Percentiles rank a stretch among this genome's conserved stretches.
Conservation (phyloP, 108 stramenopile genomes). For the Cyclotella baltica region DNA sequence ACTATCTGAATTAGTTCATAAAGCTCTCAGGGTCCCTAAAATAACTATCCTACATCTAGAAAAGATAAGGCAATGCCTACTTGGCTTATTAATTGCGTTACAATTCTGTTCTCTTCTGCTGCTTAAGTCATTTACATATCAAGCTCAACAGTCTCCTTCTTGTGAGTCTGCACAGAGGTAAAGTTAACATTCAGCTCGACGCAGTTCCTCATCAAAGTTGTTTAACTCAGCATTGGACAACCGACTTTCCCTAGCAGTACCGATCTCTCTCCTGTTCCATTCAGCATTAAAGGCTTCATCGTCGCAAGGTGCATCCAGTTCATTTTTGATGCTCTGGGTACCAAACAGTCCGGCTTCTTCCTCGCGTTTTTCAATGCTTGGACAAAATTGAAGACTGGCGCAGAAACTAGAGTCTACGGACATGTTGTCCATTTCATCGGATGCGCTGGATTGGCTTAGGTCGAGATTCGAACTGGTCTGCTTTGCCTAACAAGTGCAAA, state of each 20-base stretch:
- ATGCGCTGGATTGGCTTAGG: neutral
- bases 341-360: constrained; percentile 3
- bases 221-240: constrained; percentile 2
- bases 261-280: neutral
- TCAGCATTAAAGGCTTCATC: neutral
- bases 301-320: neutral
- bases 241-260: neutral
- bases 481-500: neutral
- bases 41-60: too few relatives aligned
- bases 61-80: too few relatives aligned
- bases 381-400: constrained; percentile 6
- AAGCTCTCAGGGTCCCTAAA: too few relatives aligned
- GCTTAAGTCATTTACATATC: neutral
- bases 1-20: too few relatives aligned
- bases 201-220: constrained; percentile 3
- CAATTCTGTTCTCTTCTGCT: too few relatives aligned
- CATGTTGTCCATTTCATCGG: constrained; percentile 10
- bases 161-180: neutral
- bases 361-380: neutral
- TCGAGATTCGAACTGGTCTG: neutral
- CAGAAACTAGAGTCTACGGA: constrained; percentile 1
- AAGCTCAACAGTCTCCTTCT: neutral
- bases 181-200: constrained; percentile 7
- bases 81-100: too few relatives aligned
- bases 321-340: neutral